Conservation (phyloP, 257 asterid genomes). For the Lithospermum erythrorhizon region DNA sequence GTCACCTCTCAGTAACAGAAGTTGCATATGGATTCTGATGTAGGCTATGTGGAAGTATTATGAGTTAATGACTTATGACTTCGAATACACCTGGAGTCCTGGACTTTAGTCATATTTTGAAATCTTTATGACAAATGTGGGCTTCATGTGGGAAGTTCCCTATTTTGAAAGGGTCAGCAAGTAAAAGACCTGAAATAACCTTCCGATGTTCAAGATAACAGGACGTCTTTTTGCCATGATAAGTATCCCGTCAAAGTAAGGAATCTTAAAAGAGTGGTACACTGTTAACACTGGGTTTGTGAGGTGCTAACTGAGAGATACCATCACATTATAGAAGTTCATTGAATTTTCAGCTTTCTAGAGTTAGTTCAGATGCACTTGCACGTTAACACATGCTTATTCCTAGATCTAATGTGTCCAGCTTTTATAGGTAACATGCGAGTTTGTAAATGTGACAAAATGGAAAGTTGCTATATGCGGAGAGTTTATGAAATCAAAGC, state of each 20-base stretch:
- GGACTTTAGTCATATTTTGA: too few relatives aligned
- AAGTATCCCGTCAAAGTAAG: background rate
- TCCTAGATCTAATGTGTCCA: slow-evolving; percentile 4
- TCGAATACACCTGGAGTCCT: background rate
- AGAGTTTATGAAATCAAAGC: slow-evolving; percentile 75
- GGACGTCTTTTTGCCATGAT: background rate
- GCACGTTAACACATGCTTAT: background rate
- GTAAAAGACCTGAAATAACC: background rate
- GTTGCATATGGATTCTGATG: too few relatives aligned
- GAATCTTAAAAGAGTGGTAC: background rate
- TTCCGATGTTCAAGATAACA: background rate
- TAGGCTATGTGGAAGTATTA: too few relatives aligned
- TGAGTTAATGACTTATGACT: background rate
- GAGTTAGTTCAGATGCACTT: background rate
- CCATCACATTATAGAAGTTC: background rate
- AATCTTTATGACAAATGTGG: background rate
- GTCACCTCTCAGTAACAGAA: too few relatives aligned
- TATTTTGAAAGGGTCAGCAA: background rate
- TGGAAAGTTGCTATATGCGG: slow-evolving; percentile 98
- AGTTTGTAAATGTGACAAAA: slow-evolving; percentile 72
- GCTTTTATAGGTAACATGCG: slow-evolving; percentile 55
- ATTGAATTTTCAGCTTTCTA: background rate
- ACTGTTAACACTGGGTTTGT: background rate
- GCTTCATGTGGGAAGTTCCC: background rate
- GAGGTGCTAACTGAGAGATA: background rate